Base-by-base conservation (phyloP, 2,329 filamentous ascomycete species). In the Dothideomycetes sp. region DNA sequence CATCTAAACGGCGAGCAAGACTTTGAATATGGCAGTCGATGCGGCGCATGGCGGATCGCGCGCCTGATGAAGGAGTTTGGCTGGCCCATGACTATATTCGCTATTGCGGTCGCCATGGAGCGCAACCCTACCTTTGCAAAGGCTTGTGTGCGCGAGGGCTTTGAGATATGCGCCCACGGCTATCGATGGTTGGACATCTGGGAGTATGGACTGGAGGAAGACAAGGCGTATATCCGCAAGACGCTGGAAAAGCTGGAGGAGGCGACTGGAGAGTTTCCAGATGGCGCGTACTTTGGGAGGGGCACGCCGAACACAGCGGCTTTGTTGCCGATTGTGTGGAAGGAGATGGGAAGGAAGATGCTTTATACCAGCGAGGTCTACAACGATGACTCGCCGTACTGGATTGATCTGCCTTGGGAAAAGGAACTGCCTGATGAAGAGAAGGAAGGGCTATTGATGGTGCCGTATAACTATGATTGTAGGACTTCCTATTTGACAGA, bases 381-480 rank as follows among this genome's bases (percentile, higher is more conserved):
- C 44, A 68, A 69, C 14, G 72, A 75, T 41, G 71, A 75, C 42
- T 56, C 73, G 7, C 70, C 71, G 0, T 73, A 73, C 51, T 74
- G 69, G 70, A 59, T 67, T 7, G 70, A 74, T 47, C 53, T 74
- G 2, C 69, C 69, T 0, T 56, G 61, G 30, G 72, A 75, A 53
- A 57, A 61, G 4, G 53, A 60, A 8, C 56, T 53, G 11, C 45
- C 51, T 0, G 52, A 57, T n/a, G 53, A 62, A 1, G 50, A 64
- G 34, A 52, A 54, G 17, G 65, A 72, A 44, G 69, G 70, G 12
- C 62, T 68, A 43, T 53, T 75, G 2, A 72, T 73, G 65, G 55
- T 74, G 11, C 70, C 69, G 3, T 73, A 73, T 51, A 63, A 58
- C 33, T 73, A 73, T 16, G 55, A 64, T 38, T 62, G 62, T 4